These are phyloP conservation scores for Melastoma candidum DNA, from an alignment of 441 rosid species.

Conservation along the genomic window DNA sequence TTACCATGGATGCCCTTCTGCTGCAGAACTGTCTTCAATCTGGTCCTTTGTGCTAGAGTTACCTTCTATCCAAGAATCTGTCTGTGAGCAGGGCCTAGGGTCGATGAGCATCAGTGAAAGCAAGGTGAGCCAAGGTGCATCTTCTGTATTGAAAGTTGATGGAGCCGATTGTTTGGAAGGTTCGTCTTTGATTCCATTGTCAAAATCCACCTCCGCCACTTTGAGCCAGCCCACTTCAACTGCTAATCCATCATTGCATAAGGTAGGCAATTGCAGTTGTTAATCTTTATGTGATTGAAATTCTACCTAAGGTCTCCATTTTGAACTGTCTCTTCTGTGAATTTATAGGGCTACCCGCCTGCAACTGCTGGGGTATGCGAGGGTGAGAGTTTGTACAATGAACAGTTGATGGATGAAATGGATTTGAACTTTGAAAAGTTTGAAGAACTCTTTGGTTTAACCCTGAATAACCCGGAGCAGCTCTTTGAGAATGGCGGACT, in stretches of 20 bases:
- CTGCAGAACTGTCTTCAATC: slow-evolving; percentile 72
- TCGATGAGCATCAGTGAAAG: slow-evolving; percentile 76
- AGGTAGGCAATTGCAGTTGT: slow-evolving; percentile 34
- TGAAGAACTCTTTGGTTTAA: slow-evolving; percentile 87
- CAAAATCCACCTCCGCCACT: slow-evolving; percentile 27
- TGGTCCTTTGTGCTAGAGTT: slow-evolving; percentile 70
- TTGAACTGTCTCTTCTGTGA: not conserved
- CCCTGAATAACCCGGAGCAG: slow-evolving; percentile 74
- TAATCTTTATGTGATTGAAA: not conserved
- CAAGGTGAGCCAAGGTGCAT: slow-evolving; percentile 25
- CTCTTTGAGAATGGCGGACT: slow-evolving; percentile 83
- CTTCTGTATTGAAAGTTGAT: slow-evolving; percentile 24
- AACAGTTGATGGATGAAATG: slow-evolving; percentile 81
- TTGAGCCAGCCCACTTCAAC: slow-evolving; percentile 33
- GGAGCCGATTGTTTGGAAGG: slow-evolving; percentile 37
- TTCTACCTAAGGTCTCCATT: too few relatives aligned
- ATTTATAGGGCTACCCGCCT: slow-evolving; percentile 12
- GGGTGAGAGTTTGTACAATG: slow-evolving; percentile 55
- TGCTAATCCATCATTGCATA: slow-evolving; percentile 34
- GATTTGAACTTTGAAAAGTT: slow-evolving; percentile 82
- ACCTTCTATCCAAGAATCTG: slow-evolving; percentile 47
- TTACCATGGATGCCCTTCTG: slow-evolving; percentile 92
- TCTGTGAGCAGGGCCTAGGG: slow-evolving; percentile 74
- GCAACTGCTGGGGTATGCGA: slow-evolving; percentile 40
- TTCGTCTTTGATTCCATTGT: slow-evolving; percentile 41